Conservation (phyloP, 78 protist species). For the Pigoraptor vietnamica region DNA sequence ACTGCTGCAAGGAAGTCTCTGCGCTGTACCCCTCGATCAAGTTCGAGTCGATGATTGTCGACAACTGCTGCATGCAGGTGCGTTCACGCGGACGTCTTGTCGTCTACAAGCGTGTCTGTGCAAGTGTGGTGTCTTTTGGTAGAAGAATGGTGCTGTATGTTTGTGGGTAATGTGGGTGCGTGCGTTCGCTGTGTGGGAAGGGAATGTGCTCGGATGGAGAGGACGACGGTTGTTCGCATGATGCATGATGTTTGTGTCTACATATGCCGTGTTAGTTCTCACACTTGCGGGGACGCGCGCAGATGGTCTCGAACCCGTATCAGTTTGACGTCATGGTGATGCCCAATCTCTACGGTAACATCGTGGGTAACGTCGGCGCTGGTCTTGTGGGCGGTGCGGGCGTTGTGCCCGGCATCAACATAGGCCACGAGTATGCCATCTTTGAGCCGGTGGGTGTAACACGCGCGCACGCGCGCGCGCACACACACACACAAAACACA, state of each 20-base stretch:
- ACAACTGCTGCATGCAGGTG: constrained; percentile 77
- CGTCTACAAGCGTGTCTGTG: neutral
- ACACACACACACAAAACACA: no score
- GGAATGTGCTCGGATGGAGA: no score
- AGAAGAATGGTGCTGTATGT: neutral
- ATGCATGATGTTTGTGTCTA: no score
- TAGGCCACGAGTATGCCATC: constrained; percentile 63
- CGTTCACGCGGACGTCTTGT: neutral
- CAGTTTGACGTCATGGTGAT: constrained; percentile 84
- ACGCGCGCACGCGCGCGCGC: neutral
- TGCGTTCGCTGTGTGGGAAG: no score
- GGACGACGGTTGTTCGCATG: no score
- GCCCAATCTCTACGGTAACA: constrained; percentile 83
- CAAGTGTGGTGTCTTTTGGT: neutral
- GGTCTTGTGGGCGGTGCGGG: constrained; percentile 87
- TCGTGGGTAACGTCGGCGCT: constrained; percentile 78
- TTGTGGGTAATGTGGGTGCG: no score
- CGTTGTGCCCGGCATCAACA: constrained; percentile 70
- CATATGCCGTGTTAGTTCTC: no score
- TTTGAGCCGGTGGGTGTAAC: constrained; percentile 62
- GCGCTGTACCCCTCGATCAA: constrained; percentile 58
- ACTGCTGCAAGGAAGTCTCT: constrained; percentile 12
- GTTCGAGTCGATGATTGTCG: constrained; percentile 62
- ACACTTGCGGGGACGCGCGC: no score
- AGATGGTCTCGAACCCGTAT: constrained; percentile 62